Percentiles rank a stretch among this genome's conserved stretches.
Evolutionary conservation across 1,284 basidiomycete species (phyloP).

Genomic region (Blastosporella zonata): DNA sequence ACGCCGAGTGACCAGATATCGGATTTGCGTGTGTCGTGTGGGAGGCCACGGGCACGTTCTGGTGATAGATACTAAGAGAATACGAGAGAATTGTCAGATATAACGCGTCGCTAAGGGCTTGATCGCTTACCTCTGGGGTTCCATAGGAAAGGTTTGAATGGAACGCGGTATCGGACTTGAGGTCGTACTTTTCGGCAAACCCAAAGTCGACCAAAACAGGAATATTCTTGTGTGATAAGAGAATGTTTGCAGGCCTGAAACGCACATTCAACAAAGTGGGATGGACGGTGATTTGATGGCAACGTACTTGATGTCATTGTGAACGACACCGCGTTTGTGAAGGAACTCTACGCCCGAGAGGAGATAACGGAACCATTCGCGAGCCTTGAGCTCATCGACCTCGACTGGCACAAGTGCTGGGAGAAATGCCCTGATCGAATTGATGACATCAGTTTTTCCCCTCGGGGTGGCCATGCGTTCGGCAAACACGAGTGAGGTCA

Average conservation of each 20-base stretch:
- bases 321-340: constrained; percentile 83
- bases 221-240: constrained; percentile 68
- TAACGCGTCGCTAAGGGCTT: background rate
- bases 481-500: constrained; percentile 10
- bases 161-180: constrained; percentile 62
- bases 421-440: constrained; percentile 60
- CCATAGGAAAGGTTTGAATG: constrained; percentile 83
- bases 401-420: constrained; percentile 80
- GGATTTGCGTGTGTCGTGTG: constrained; percentile 89
- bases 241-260: constrained; percentile 80
- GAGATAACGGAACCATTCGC: constrained; percentile 80
- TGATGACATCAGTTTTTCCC: constrained; percentile 21
- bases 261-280: background rate
- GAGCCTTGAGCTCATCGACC: constrained; percentile 74
- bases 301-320: constrained; percentile 91
- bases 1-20: constrained; percentile 93
- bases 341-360: constrained; percentile 88
- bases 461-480: constrained; percentile 2
- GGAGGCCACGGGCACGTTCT: constrained; percentile 79
- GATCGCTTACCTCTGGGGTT: constrained; percentile 72
- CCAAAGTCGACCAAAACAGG: constrained; percentile 92
- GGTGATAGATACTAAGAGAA: constrained; percentile 76
- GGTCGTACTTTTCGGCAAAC: constrained; percentile 82
- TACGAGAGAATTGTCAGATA: constrained; percentile 16
- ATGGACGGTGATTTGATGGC: constrained; percentile 1